These are phyloP conservation scores for Stromatinia cepivora DNA, from an alignment of 2,329 filamentous ascomycete species.

Conservation along the genomic window DNA sequence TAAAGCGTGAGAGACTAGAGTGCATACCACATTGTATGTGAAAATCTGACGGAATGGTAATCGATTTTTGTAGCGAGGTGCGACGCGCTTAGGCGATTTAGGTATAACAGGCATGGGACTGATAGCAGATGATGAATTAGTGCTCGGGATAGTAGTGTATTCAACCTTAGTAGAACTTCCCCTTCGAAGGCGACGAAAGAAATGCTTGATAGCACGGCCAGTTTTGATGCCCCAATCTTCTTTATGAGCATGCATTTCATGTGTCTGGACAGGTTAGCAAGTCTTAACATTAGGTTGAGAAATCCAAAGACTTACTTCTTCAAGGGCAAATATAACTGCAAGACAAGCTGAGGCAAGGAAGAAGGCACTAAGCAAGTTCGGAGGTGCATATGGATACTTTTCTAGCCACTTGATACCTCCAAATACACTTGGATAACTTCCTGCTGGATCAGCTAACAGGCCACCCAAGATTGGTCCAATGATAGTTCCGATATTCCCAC, in stretches of 20 bases:
- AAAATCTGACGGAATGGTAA: constrained; percentile 51
- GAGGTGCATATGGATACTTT: constrained; percentile 49
- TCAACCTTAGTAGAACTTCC: constrained; percentile 2
- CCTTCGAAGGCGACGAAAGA: constrained; percentile 27
- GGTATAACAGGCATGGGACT: constrained; percentile 22
- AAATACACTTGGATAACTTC: constrained; percentile 44
- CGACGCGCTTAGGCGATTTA: constrained; percentile 34
- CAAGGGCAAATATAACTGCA: constrained; percentile 43
- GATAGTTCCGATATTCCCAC: constrained; percentile 60
- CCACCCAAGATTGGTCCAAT: constrained; percentile 48
- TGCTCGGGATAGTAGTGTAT: constrained; percentile 21
- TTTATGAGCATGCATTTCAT: constrained; percentile 41
- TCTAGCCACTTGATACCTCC: constrained; percentile 45
- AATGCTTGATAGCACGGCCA: constrained; percentile 30
- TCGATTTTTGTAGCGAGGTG: constrained; percentile 37
- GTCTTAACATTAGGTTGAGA: constrained; percentile 24
- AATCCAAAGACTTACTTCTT: constrained; percentile 33
- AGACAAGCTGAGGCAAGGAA: constrained; percentile 41
- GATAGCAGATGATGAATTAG: constrained; percentile 18
- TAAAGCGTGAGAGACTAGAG: constrained; percentile 52
- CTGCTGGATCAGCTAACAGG: constrained; percentile 47
- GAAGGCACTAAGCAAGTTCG: constrained; percentile 45
- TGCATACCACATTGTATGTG: constrained; percentile 48
- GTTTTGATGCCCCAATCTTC: constrained; percentile 37
- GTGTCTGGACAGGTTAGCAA: constrained; percentile 38